Conservation (phyloP, 2,329 filamentous ascomycete species). For the Escovopsis sp. region DNA sequence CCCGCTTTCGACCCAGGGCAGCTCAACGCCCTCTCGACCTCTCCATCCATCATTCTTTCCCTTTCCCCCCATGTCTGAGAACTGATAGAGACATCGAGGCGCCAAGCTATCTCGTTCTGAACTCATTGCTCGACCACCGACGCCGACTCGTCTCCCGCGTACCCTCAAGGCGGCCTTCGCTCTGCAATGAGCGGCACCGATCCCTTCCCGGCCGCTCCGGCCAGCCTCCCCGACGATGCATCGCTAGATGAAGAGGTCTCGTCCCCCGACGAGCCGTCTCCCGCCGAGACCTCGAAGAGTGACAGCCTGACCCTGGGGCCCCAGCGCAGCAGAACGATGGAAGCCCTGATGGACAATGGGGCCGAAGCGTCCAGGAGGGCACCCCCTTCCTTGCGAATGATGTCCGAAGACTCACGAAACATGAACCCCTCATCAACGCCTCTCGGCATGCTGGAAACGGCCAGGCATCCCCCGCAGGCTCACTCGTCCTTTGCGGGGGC, state of each 20-base stretch:
- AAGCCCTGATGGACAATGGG: slow-evolving; percentile 8
- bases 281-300: slow-evolving; percentile 33
- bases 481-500: slow-evolving; percentile 20
- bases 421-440: slow-evolving; percentile 80
- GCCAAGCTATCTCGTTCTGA: neutral
- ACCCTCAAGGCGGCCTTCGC: neutral
- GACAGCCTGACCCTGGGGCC: slow-evolving; percentile 21
- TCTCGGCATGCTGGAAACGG: slow-evolving; percentile 57
- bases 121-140: neutral
- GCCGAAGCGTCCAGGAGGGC: slow-evolving; percentile 32
- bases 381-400: slow-evolving; percentile 42
- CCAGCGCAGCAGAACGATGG: slow-evolving; percentile 19
- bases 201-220: slow-evolving; percentile 29
- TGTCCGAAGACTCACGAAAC: slow-evolving; percentile 37
- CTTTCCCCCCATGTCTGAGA: too few relatives aligned
- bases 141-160: neutral
- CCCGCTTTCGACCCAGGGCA: slow-evolving; percentile 1
- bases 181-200: slow-evolving; percentile 16
- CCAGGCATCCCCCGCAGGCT: slow-evolving; percentile 34
- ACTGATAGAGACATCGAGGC: slow-evolving; percentile 1
- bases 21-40: neutral
- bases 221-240: slow-evolving; percentile 23
- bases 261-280: slow-evolving; percentile 30
- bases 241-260: slow-evolving; percentile 24
- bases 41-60: too few relatives aligned